Conservation (phyloP, 768 basidiomycete genomes). For the Chlorophyllum brunneum region DNA sequence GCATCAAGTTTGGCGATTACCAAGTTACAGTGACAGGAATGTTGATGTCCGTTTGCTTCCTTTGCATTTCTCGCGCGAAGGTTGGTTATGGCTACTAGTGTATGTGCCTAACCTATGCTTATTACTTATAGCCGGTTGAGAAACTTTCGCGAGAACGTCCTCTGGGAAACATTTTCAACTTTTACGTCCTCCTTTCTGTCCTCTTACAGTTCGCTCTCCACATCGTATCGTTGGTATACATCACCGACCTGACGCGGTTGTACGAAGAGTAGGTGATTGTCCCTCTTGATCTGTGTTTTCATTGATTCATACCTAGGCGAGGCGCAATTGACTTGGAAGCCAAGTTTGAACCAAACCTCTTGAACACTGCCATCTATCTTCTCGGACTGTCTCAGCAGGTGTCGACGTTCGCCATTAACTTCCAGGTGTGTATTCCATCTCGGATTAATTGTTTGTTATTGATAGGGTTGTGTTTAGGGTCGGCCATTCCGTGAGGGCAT, state of each 20-base stretch:
- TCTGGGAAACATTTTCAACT: slow-evolving; percentile 92
- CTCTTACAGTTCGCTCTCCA: slow-evolving; percentile 92
- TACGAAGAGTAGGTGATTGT: slow-evolving; percentile 66
- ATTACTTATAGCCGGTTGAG: slow-evolving; percentile 83
- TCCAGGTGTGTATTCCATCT: slow-evolving; percentile 52
- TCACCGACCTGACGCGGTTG: slow-evolving; percentile 78
- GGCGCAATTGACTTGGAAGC: slow-evolving; percentile 90
- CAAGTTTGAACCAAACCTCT: slow-evolving; percentile 90
- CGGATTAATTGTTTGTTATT: neutral
- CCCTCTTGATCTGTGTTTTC: neutral
- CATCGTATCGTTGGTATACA: slow-evolving; percentile 86
- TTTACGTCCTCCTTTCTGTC: slow-evolving; percentile 92
- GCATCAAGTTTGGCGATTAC: slow-evolving; percentile 99
- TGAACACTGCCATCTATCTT: slow-evolving; percentile 97
- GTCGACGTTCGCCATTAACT: slow-evolving; percentile 98
- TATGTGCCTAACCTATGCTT: neutral
- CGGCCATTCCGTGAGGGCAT: slow-evolving; percentile 99
- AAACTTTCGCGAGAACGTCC: slow-evolving; percentile 92
- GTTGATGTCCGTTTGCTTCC: slow-evolving; percentile 97
- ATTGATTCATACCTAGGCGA: slow-evolving; percentile 32
- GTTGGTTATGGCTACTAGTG: slow-evolving; percentile 38
- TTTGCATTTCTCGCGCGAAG: slow-evolving; percentile 97
- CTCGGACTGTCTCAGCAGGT: slow-evolving; percentile 96
- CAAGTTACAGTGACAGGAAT: slow-evolving; percentile 96
- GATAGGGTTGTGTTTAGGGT: slow-evolving; percentile 47